Evolutionary conservation across 176 grass and related monocot genomes (phyloP).

Genomic region (Oryza brachyantha): DNA sequence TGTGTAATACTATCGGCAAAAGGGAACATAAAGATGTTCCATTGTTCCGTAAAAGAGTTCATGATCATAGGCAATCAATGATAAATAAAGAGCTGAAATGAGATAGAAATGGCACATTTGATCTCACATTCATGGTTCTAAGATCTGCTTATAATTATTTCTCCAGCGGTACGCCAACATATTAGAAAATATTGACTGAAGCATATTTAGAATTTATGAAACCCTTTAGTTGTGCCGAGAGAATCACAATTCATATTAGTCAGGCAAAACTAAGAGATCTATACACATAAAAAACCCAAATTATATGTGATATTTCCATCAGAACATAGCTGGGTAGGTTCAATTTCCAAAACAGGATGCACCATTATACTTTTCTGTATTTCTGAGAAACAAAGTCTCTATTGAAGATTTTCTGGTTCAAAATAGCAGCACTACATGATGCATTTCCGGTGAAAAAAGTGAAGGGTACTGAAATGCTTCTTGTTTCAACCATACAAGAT

Average conservation of each 20-base stretch:
- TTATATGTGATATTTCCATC: background rate
- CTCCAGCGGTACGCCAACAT: background rate
- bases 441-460: background rate
- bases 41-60: background rate
- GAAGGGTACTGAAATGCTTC: background rate
- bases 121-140: constrained; percentile 7
- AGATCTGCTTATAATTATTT: background rate
- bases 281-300: background rate
- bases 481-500: background rate
- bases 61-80: constrained; percentile 2
- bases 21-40: background rate
- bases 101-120: background rate
- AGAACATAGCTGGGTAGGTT: background rate
- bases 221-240: background rate
- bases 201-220: background rate
- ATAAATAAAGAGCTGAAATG: background rate
- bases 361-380: background rate
- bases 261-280: background rate
- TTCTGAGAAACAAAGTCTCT: background rate
- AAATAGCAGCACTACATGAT: background rate
- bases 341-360: background rate
- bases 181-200: constrained; percentile 1
- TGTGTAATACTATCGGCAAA: background rate
- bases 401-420: background rate
- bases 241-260: background rate